Conservation (phyloP, 2,329 filamentous ascomycete genomes). For the Apiospora marii region DNA sequence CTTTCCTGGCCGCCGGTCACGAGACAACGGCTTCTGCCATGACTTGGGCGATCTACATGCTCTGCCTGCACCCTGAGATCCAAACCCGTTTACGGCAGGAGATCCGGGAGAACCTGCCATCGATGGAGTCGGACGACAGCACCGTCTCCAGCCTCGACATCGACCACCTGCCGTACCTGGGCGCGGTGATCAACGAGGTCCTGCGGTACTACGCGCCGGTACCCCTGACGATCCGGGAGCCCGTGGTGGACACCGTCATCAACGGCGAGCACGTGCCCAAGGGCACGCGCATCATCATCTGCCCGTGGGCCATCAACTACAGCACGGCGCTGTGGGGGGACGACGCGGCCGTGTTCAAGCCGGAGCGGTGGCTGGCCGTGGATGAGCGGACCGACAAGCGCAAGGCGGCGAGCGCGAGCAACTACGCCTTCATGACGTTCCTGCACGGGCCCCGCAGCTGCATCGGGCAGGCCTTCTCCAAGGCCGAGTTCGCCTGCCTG, state of each 20-base stretch:
- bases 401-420: constrained; percentile 68
- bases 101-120: constrained; percentile 46
- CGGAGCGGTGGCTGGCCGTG: constrained; percentile 73
- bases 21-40: constrained; percentile 53
- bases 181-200: constrained; percentile 53
- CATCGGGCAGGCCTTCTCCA: constrained; percentile 83
- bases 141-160: constrained; percentile 45
- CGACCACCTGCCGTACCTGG: constrained; percentile 49
- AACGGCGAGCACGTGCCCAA: constrained; percentile 67
- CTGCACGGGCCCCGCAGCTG: constrained; percentile 86
- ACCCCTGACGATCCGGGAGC: constrained; percentile 66
- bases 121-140: constrained; percentile 42
- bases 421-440: constrained; percentile 83
- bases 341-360: constrained; percentile 78
- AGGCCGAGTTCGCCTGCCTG: constrained; percentile 84
- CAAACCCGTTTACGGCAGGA: constrained; percentile 50
- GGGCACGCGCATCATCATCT: constrained; percentile 70
- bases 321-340: constrained; percentile 76
- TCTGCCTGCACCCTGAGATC: constrained; percentile 45
- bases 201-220: constrained; percentile 53
- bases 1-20: constrained; percentile 53
- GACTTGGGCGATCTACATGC: constrained; percentile 50
- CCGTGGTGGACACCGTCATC: constrained; percentile 63
- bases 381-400: constrained; percentile 43
- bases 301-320: constrained; percentile 74